Conservation (phyloP, 257 asterid genomes). For the Rhazya stricta region DNA sequence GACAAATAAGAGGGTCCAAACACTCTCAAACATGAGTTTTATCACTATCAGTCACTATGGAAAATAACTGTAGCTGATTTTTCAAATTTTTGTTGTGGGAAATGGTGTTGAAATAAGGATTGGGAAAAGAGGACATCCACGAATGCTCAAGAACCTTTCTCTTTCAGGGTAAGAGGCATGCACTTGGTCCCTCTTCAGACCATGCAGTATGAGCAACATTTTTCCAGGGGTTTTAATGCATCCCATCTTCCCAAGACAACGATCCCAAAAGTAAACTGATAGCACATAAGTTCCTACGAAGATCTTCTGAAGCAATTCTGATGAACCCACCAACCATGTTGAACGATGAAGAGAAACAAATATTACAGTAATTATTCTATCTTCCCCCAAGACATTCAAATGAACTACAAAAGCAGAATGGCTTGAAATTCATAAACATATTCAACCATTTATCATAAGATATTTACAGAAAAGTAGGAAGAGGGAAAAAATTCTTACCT, state of each 20-base stretch:
- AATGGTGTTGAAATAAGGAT: background rate
- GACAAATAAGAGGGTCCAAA: background rate
- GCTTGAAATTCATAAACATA: background rate
- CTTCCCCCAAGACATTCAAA: background rate
- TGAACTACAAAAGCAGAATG: background rate
- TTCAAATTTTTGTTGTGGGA: background rate
- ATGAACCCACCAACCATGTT: background rate
- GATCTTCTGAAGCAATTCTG: background rate
- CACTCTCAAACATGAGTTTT: background rate
- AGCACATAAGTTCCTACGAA: background rate
- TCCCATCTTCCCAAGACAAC: background rate
- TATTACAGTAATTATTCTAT: background rate
- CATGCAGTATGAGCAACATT: background rate
- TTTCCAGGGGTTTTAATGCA: background rate
- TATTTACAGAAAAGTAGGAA: background rate
- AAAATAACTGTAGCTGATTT: background rate
- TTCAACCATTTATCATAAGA: background rate
- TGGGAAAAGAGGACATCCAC: background rate
- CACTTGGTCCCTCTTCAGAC: background rate
- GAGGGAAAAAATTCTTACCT: slow-evolving; percentile 34
- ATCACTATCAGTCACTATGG: background rate
- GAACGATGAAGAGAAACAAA: background rate
- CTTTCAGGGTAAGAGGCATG: background rate
- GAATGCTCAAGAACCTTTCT: background rate
- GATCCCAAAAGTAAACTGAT: background rate